A percentile compares a stretch with the other conserved stretches of the same genome.
phyloP scores from a whole-genome alignment of 1,139 yeast genomes.

The Suhomyces choctaworum region DNA sequence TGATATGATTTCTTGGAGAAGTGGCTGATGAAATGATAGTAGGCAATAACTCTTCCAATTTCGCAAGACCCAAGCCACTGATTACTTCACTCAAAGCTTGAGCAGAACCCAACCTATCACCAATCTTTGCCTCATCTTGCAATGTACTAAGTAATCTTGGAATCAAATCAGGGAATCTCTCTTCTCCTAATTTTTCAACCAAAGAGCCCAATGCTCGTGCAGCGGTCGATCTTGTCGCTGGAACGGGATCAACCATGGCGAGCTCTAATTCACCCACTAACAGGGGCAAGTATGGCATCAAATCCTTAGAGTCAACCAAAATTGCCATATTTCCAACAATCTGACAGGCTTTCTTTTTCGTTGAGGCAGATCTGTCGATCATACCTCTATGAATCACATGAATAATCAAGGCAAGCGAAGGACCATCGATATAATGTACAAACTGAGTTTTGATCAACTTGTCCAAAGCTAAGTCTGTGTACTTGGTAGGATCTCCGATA shows the following conservation, averaged over 20 bases:
- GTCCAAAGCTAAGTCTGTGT: slow-evolving; percentile 86
- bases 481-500: slow-evolving; percentile 90
- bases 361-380: slow-evolving; percentile 87
- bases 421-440: slow-evolving; percentile 97
- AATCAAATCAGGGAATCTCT: slow-evolving; percentile 88
- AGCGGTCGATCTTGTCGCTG: slow-evolving; percentile 95
- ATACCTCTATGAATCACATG: slow-evolving; percentile 96
- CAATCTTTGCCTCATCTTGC: slow-evolving; percentile 77
- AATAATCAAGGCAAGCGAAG: slow-evolving; percentile 90
- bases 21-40: slow-evolving; percentile 71
- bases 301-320: slow-evolving; percentile 83
- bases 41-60: slow-evolving; percentile 88
- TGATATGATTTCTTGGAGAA: slow-evolving; percentile 63
- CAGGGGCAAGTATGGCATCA: slow-evolving; percentile 76
- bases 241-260: slow-evolving; percentile 99
- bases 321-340: slow-evolving; percentile 99
- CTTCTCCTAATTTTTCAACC: slow-evolving; percentile 96
- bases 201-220: slow-evolving; percentile 96
- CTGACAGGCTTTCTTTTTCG: slow-evolving; percentile 93
- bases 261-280: slow-evolving; percentile 80
- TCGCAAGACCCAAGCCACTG: slow-evolving; percentile 83
- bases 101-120: slow-evolving; percentile 95
- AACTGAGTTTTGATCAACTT: slow-evolving; percentile 87
- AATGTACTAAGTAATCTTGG: slow-evolving; percentile 76
- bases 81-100: slow-evolving; percentile 95